A percentile compares a stretch with the other conserved stretches of the same genome.
These are phyloP conservation scores for Fusarium sp. DNA, from an alignment of 2,329 filamentous ascomycete species.

Conservation along the genomic window DNA sequence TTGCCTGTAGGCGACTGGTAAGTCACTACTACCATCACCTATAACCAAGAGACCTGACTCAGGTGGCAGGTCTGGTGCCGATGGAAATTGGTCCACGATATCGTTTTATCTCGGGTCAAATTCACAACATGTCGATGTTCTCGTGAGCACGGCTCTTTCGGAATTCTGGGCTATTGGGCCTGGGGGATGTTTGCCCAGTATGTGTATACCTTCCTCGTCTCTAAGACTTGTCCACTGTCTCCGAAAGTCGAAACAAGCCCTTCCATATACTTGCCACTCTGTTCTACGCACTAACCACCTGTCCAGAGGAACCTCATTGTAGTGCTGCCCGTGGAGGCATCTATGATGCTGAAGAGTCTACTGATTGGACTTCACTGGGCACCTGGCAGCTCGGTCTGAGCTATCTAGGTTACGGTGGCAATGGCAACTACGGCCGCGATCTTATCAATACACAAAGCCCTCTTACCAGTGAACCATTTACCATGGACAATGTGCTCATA, in stretches of 20 bases:
- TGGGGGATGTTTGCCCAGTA: slow-evolving; percentile 65
- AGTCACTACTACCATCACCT: neutral
- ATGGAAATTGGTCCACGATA: slow-evolving; percentile 79
- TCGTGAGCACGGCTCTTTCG: slow-evolving; percentile 74
- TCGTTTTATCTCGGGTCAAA: slow-evolving; percentile 61
- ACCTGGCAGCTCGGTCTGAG: slow-evolving; percentile 69
- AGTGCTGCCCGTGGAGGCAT: slow-evolving; percentile 66
- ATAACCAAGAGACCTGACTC: slow-evolving; percentile 16
- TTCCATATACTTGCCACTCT: neutral
- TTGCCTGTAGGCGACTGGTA: slow-evolving; percentile 40
- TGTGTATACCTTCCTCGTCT: slow-evolving; percentile 38
- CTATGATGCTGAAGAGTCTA: slow-evolving; percentile 65
- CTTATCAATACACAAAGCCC: slow-evolving; percentile 56
- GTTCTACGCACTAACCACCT: slow-evolving; percentile 34
- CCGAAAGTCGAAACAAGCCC: neutral
- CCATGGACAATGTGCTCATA: slow-evolving; percentile 60
- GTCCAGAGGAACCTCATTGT: slow-evolving; percentile 63
- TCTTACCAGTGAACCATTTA: slow-evolving; percentile 51
- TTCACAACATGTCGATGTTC: slow-evolving; percentile 51
- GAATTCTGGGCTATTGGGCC: slow-evolving; percentile 76
- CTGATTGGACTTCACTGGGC: slow-evolving; percentile 68
- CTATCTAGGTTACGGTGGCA: slow-evolving; percentile 67
- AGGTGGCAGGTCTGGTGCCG: slow-evolving; percentile 66
- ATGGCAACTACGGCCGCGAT: slow-evolving; percentile 73
- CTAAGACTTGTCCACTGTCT: neutral